phyloP scores from a whole-genome alignment of 345 rosid species.

The Populus simonii region DNA sequence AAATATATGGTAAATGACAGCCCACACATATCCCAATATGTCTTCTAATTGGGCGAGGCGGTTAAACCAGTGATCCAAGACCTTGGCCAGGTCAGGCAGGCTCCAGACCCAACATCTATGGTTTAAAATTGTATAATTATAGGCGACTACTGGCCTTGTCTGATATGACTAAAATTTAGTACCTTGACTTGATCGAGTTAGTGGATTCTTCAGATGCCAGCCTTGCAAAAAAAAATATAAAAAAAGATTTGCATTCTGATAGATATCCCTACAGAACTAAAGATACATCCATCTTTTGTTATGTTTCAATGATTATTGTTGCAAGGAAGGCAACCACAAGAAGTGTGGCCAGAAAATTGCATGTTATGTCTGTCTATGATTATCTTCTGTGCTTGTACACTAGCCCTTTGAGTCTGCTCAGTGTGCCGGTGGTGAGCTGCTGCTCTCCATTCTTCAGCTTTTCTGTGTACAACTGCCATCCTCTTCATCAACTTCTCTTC shows the following conservation, averaged over 20 bases:
- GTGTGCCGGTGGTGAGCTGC: constrained; percentile 60
- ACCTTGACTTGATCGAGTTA: too few relatives aligned
- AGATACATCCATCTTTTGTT: not conserved
- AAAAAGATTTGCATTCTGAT: not conserved
- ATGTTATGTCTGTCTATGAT: constrained; percentile 24
- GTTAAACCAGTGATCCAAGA: too few relatives aligned
- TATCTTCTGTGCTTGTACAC: constrained; percentile 43
- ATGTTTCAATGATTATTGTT: constrained; percentile 21
- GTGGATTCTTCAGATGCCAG: too few relatives aligned
- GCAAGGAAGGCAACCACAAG: constrained; percentile 80
- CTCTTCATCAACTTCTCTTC: constrained; percentile 91
- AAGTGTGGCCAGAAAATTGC: constrained; percentile 38
- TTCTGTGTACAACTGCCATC: constrained; percentile 64
- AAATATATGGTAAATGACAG: too few relatives aligned
- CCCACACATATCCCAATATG: too few relatives aligned
- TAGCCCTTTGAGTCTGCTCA: constrained; percentile 54
- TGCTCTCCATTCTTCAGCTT: constrained; percentile 80
- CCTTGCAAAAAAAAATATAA: not conserved
- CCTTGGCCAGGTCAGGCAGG: too few relatives aligned
- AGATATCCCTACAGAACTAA: not conserved
- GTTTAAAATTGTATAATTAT: too few relatives aligned
- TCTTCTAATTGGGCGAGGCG: too few relatives aligned
- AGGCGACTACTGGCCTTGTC: too few relatives aligned
- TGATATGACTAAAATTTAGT: too few relatives aligned
- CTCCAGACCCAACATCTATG: too few relatives aligned